Base-by-base conservation (phyloP, 176 grass and related monocot species). In the Thinopyrum elongatum region DNA sequence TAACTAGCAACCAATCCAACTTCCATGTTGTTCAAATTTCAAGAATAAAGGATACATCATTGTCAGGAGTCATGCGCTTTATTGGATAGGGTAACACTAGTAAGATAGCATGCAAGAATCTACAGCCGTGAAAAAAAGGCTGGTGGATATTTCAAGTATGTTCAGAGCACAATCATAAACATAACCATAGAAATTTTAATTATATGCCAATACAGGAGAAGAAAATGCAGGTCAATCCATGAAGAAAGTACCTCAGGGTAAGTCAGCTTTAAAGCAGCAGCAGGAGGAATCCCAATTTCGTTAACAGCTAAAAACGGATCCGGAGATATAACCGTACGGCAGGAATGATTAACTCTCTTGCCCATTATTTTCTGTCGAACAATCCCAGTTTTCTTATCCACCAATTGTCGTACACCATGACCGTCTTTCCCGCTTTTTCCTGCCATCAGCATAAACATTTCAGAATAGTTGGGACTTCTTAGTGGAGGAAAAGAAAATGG, bases 311-410 rank as follows among this genome's bases (percentile, higher is more conserved):
- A 94, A 84, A 92, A 95, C 0, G 93, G 93, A 92, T 98, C 95
- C 21, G 93, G 95, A 83, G 95, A 98, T 89, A 98, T 98, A 85
- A 98, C 93, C 29, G 93, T 95, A 15, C 93, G 89, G 59, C 95
- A 95, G 65, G 95, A 92, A 92, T 89, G 95, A 94, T 98, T 98
- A 80, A 98, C 95, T 74, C 95, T 98, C 78, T 98, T 98, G 17
- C 95, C 95, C 95, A 95, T 98, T 91, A 98, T 98, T 67, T 98
- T 98, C 72, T 98, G 95, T 61, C 95, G 91, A 62, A 98, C 82
- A 61, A 98, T 89, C 76, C 95, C 95, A n/a, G 85, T 79, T 83
- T 98, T 98, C 65, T 98, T 98, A 83, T 98, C 95, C 80, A 98
- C 80, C 19, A 92, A 67, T 63, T 98, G 95, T 0, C 95, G 91